phyloP scores from a whole-genome alignment of 805 yeast genomes.

The Wickerhamomyces subpelliculosus region DNA sequence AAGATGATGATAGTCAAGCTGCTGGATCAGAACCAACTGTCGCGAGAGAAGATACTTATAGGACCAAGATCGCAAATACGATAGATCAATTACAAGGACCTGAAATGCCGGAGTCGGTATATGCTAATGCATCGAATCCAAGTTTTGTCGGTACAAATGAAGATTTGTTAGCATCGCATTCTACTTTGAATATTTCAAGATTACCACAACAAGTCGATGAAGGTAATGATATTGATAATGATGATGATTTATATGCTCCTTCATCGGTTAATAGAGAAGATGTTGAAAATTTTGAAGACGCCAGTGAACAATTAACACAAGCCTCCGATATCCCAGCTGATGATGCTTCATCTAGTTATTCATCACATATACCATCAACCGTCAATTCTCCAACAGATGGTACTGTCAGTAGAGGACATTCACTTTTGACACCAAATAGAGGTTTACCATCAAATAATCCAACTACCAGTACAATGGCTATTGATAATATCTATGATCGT shows the following conservation, averaged over 20 bases:
- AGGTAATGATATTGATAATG: neutral
- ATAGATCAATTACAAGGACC: conserved; percentile 18
- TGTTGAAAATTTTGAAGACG: neutral
- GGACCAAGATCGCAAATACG: conserved; percentile 20
- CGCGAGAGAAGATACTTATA: conserved; percentile 17
- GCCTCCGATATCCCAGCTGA: no score
- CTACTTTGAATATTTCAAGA: neutral
- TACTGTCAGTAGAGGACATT: no score
- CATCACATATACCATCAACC: conserved; percentile 15
- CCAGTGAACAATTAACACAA: no score
- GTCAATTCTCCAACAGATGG: conserved; percentile 10
- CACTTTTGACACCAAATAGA: conserved; percentile 1
- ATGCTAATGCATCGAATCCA: conserved; percentile 9
- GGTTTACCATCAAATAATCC: neutral
- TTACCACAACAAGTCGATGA: neutral
- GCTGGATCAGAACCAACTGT: conserved; percentile 1
- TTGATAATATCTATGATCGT: neutral
- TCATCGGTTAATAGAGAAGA: neutral
- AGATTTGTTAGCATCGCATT: conserved; percentile 1
- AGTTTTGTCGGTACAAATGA: conserved; percentile 11
- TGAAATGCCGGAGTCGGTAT: no score
- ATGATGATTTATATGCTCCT: neutral
- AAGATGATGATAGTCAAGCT: neutral
- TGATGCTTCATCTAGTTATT: conserved; percentile 18
- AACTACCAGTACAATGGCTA: neutral